Base-by-base conservation (phyloP, 2,329 filamentous ascomycete species). In the Cladosporium austrohemisphaericum region DNA sequence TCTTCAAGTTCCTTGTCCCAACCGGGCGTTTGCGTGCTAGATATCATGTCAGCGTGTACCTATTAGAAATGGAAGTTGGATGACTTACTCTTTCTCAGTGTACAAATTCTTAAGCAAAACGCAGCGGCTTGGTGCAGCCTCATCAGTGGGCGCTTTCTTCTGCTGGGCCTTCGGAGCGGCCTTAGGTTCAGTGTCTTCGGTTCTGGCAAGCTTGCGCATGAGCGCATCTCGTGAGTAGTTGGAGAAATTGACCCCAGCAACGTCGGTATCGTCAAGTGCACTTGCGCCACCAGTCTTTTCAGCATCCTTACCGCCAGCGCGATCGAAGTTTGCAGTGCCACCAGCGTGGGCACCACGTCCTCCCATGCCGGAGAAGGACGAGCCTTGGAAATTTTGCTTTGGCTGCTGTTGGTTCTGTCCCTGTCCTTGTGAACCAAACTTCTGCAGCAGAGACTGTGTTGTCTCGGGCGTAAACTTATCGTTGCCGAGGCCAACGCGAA, bases 401-500 rank as follows among this genome's bases (percentile, higher is more conserved):
- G 59, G 52, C 29, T 41, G 26, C 23, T 35, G 20, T 23, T 41
- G 38, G 33, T 37, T 29, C 13, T 47, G 47, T 36, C 49, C 61
- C 61, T 73, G 75, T 65, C 76, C 84, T 71, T 87, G 85, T 67
- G 86, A 85, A 70, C 89, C 86, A 76, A 95, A 94, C 73, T 89
- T 89, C 76, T 94, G 89, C 66, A 95, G 76, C 68, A 95, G 81
- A 73, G 88, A 91, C 69, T 89, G 86, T 71, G 89, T 95, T 72
- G 90, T 93, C 75, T 97, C 93, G 65, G 91, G 87, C 72, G 91
- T 97, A 74, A 97, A 97, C 82, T 97, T 97, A 87, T 98, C 93
- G 76, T 96, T 98, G 73, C 93, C 93, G 76, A 98, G 88, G 71
- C 93, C 93, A 71, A 98, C 94, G 68, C 93, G 90, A 69, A 98